Evolutionary conservation across 163 green algal species (phyloP).

Genomic region (Scenedesmus sp.): DNA sequence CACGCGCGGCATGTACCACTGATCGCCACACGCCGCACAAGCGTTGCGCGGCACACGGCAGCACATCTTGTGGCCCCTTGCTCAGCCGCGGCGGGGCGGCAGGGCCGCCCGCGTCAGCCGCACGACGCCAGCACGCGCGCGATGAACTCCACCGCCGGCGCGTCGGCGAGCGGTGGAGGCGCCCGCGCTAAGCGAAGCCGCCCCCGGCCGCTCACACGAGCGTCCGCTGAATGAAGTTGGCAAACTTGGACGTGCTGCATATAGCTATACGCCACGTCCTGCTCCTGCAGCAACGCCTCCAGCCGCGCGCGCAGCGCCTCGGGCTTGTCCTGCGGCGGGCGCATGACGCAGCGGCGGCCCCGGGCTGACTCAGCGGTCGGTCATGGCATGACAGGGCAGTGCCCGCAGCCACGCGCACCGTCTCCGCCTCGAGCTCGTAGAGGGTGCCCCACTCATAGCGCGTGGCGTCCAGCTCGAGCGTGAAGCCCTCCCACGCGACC

Average conservation of each 20-base stretch:
- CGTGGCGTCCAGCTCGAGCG: conserved; percentile 93
- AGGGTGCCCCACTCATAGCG: conserved; percentile 86
- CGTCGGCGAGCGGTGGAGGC: too few species aligned
- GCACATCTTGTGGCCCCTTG: neutral
- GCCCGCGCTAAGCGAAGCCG: too few species aligned
- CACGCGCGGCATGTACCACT: too few species aligned
- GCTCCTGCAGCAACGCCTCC: conserved; percentile 68
- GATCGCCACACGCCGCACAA: neutral
- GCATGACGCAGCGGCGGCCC: too few species aligned
- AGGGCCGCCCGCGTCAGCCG: neutral
- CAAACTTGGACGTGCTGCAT: conserved; percentile 88
- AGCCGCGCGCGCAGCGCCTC: conserved; percentile 80
- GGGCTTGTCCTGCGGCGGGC: conserved; percentile 59
- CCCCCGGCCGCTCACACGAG: too few species aligned
- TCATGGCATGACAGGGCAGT: too few species aligned
- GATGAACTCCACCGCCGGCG: neutral
- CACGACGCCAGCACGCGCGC: neutral
- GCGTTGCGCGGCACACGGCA: neutral
- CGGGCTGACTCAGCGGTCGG: too few species aligned
- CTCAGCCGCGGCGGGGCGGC: too few species aligned
- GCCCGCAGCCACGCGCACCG: conserved; percentile 61
- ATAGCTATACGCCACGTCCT: conserved; percentile 78
- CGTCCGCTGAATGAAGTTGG: conserved; percentile 83
- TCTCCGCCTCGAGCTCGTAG: conserved; percentile 95
- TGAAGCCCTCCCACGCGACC: conserved; percentile 74